Evolutionary conservation across 1,284 basidiomycete genomes (phyloP).

Genomic region (Singerocomus inundabilis): DNA sequence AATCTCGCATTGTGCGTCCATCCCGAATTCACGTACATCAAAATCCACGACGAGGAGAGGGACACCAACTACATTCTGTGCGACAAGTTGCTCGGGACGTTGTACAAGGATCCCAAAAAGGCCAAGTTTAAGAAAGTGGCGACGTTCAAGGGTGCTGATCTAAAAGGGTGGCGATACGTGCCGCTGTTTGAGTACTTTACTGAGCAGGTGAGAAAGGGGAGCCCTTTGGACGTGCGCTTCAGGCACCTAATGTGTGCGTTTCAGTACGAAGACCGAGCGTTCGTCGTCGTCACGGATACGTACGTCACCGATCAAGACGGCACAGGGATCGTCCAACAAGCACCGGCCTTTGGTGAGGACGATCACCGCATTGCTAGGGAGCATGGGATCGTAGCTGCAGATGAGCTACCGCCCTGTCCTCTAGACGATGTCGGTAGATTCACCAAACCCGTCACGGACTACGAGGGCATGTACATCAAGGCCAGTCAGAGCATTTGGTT

Average conservation of each 20-base stretch:
- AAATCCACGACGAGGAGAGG: slow-evolving; percentile 91
- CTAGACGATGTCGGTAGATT: slow-evolving; percentile 90
- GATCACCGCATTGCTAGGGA: slow-evolving; percentile 93
- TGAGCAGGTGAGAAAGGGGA: slow-evolving; percentile 66
- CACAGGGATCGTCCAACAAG: slow-evolving; percentile 99
- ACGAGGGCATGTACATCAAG: slow-evolving; percentile 91
- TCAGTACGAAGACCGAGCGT: slow-evolving; percentile 90
- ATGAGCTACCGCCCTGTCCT: slow-evolving; percentile 96
- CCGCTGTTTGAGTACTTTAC: slow-evolving; percentile 97
- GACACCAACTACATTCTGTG: slow-evolving; percentile 92
- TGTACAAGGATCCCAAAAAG: slow-evolving; percentile 98
- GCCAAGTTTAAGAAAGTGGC: slow-evolving; percentile 94
- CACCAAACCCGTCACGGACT: slow-evolving; percentile 89
- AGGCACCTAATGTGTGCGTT: not conserved
- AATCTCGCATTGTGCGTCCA: slow-evolving; percentile 96
- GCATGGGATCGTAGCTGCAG: slow-evolving; percentile 77
- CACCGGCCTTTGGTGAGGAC: slow-evolving; percentile 98
- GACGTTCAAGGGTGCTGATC: slow-evolving; percentile 84
- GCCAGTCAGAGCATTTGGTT: slow-evolving; percentile 36
- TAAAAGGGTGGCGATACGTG: slow-evolving; percentile 97
- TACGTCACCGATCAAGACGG: slow-evolving; percentile 95
- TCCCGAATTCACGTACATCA: slow-evolving; percentile 95
- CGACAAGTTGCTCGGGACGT: slow-evolving; percentile 82
- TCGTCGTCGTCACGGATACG: slow-evolving; percentile 85
- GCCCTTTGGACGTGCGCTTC: not conserved